Base-by-base conservation (phyloP, 495 filamentous ascomycete genomes). In the Lasiosphaeris hirsuta region DNA sequence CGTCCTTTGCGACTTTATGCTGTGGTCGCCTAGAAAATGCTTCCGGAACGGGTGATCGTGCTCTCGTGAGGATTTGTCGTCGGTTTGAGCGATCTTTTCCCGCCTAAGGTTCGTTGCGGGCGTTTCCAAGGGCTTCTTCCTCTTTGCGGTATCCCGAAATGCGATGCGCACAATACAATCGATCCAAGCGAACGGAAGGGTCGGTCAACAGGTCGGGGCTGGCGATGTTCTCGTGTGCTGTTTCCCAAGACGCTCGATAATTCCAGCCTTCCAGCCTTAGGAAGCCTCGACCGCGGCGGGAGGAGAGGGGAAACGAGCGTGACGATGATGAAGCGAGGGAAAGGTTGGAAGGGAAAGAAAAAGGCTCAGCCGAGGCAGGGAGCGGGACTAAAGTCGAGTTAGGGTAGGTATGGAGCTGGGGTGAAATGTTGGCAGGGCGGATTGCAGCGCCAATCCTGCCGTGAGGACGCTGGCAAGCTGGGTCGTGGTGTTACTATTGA, bases 1-100 rank as follows among this genome's bases (percentile, higher is more conserved):
- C 42, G 53, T 39, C 14, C 56, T 18, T 50, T 55, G 60, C 58
- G 64, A 39, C 57, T 43, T 59, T 38, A 63, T 60, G 38, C 57
- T 2, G 23, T 19, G 4, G 17, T 17, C 47, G 23, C 23, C 23
- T 5, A 30, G 23, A 30, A 30, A 46, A 55, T 55, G 53, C 52
- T 13, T 23, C 30, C 34, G 40, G 11, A 35, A 33, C 23, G 23
- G 23, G 23, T 5, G 23, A 5, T 30, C 23, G 23, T 30, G 23
- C 2, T 30, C 23, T 30, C 23, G 23, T 30, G 23, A 30, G 23
- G 23, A 30, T 30, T 30, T 30, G 23, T 30, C 23, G 23, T 30
- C 23, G 23, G 5, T 30, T 30, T 30, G 23, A 30, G 23, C 23
- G 23, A 30, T 5, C 23, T 30, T 30, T 30, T 30, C 5, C 23